Conservation (phyloP, 2,329 filamentous ascomycete genomes). For the Calonectria pseudoturangicola region DNA sequence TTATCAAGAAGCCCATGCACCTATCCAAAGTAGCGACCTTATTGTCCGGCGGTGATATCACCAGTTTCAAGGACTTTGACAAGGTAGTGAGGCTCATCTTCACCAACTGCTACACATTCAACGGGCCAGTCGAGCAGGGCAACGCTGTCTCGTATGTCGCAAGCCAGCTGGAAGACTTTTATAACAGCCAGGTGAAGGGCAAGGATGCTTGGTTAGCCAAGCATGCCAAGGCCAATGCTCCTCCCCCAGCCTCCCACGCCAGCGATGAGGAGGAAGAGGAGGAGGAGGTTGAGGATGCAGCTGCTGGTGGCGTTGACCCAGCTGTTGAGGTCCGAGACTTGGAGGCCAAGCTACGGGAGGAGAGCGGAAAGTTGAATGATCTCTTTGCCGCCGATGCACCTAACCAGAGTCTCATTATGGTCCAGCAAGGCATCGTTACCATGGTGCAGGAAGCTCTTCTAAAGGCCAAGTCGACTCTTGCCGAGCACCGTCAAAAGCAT, state of each 20-base stretch:
- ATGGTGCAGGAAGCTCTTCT: slow-evolving; percentile 83
- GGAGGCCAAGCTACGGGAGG: slow-evolving; percentile 71
- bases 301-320: slow-evolving; percentile 64
- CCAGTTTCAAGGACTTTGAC: slow-evolving; percentile 89
- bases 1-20: slow-evolving; percentile 99
- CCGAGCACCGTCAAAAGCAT: slow-evolving; percentile 66
- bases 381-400: slow-evolving; percentile 71
- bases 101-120: slow-evolving; percentile 94
- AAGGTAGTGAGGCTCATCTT: slow-evolving; percentile 89
- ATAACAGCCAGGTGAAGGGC: slow-evolving; percentile 83
- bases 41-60: slow-evolving; percentile 86
- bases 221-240: slow-evolving; percentile 74
- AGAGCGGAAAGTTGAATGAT: slow-evolving; percentile 75
- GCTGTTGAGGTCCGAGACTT: slow-evolving; percentile 71
- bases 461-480: slow-evolving; percentile 80
- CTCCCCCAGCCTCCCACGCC: slow-evolving; percentile 78
- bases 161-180: slow-evolving; percentile 83
- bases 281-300: slow-evolving; percentile 71
- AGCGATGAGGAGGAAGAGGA: slow-evolving; percentile 83
- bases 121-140: slow-evolving; percentile 73
- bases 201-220: slow-evolving; percentile 89
- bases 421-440: slow-evolving; percentile 77
- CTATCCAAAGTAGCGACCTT: slow-evolving; percentile 87
- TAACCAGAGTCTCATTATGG: slow-evolving; percentile 71
- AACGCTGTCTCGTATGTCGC: slow-evolving; percentile 85